phyloP scores from a whole-genome alignment of 495 filamentous ascomycete species.

The Xylaria castorea region DNA sequence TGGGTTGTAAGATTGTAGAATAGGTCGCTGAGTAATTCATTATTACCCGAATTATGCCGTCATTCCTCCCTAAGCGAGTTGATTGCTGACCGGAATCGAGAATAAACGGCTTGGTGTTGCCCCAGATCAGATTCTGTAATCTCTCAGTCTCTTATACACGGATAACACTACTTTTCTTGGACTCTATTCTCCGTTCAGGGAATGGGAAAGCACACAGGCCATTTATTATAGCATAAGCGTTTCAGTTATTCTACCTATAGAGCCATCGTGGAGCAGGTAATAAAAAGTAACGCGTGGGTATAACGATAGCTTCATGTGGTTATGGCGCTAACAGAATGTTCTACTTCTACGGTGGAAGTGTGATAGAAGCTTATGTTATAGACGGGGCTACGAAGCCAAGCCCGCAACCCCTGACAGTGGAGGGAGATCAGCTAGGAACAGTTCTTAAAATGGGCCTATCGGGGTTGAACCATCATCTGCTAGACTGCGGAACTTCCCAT shows the following conservation, averaged over 20 bases:
- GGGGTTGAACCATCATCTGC: constrained; percentile 15
- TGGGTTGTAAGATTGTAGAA: not conserved
- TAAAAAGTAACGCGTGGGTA: not conserved
- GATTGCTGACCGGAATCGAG: constrained; percentile 15
- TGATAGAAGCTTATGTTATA: constrained; percentile 19
- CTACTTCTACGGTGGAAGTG: not conserved
- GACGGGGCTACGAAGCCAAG: constrained; percentile 2
- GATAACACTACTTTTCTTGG: not conserved
- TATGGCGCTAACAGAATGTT: constrained; percentile 1
- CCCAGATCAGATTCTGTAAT: constrained; percentile 8
- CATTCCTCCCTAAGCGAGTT: constrained; percentile 12
- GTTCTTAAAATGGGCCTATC: constrained; percentile 22
- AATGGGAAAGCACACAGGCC: not conserved
- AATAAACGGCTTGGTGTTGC: constrained; percentile 13
- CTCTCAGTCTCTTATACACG: not conserved
- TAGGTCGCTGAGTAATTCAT: not conserved
- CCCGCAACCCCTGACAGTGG: not conserved
- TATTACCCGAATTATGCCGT: constrained; percentile 4
- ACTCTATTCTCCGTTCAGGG: not conserved
- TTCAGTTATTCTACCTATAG: not conserved
- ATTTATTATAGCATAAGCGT: not conserved
- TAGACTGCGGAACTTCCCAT: constrained; percentile 20
- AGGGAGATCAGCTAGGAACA: constrained; percentile 15
- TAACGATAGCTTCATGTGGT: not conserved
- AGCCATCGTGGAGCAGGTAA: not conserved